Base-by-base conservation (phyloP, 2,329 filamentous ascomycete species). In the Alternaria ethzedia region DNA sequence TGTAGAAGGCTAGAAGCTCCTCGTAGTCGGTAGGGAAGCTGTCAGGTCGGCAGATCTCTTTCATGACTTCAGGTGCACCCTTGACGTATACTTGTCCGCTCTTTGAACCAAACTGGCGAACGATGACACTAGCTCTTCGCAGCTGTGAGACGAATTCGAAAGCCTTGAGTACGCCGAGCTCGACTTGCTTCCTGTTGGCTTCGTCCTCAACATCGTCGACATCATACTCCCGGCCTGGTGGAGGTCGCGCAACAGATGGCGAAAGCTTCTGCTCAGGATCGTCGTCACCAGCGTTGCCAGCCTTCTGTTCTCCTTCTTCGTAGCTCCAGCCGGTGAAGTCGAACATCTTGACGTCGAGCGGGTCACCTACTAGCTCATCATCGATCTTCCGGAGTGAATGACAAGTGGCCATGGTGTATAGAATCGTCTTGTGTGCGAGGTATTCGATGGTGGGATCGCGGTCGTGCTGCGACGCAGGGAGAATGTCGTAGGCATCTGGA, bases 281-380 rank as follows among this genome's bases (percentile, higher is more conserved):
- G 20, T 93, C 90, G 54, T 91, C 89, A 45, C 85, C 85, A 56
- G 88, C 88, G 26, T 86, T 87, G 20, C 67, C 65, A 23, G 85
- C 81, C 56, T 86, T 86, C 70, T 94, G 90, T 49, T 89, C 89
- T 3, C 94, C 93, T 82, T 99, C 96, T 77, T 97, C 92, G 71
- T 93, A 99, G 4, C 88, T 87, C 96, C 96, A 99, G 6, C 88
- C 87, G 0, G 96, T 98, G 71, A 97, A 99, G 68, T 97, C 91
- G 77, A 99, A 99, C 96, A 99, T 99, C 78, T 98, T 98, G 61
- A 97, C 85, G 78, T 99, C 96, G 2, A 99, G 84, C 5, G 96
- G 96, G 74, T 99, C 96, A 1, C 96, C 96, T 32, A 99, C 86
- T 44, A 98, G 87, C 76, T 97, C 94, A 51, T 88, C 91, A 65